phyloP scores from a whole-genome alignment of 2,329 filamentous ascomycete species.

The Penicillium capsulatum region DNA sequence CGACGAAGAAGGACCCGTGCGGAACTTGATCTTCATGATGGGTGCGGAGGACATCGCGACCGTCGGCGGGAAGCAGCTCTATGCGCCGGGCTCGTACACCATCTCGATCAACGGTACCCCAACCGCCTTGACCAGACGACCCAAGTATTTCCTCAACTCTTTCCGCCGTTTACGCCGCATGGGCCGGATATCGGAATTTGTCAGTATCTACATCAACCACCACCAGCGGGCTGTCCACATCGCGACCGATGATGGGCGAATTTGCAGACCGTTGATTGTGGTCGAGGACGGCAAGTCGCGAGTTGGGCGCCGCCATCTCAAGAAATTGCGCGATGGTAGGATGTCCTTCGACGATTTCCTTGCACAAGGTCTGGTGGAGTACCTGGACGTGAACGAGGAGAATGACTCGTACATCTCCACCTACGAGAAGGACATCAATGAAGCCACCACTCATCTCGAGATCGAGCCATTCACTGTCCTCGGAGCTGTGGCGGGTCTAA shows the following conservation, averaged over 20 bases:
- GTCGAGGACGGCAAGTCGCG: conserved; percentile 83
- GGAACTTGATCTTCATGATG: conserved; percentile 77
- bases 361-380: conserved; percentile 84
- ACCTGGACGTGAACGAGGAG: conserved; percentile 96
- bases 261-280: conserved; percentile 92
- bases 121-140: conserved; percentile 77
- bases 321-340: conserved; percentile 74
- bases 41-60: conserved; percentile 79
- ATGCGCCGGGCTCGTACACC: conserved; percentile 76
- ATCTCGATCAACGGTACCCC: conserved; percentile 96
- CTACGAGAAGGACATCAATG: conserved; percentile 77
- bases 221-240: conserved; percentile 91
- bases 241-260: conserved; percentile 92
- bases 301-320: conserved; percentile 72
- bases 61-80: conserved; percentile 80
- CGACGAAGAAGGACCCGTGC: conserved; percentile 86
- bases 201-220: conserved; percentile 93
- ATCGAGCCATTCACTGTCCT: conserved; percentile 97
- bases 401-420: conserved; percentile 92
- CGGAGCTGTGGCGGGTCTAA: conserved; percentile 90
- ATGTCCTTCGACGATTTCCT: conserved; percentile 94
- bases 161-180: conserved; percentile 85
- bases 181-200: conserved; percentile 90
- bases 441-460: conserved; percentile 86
- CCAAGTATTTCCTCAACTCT: conserved; percentile 77